phyloP scores from a whole-genome alignment of 495 filamentous ascomycete genomes.

The Filosporella fistucella region DNA sequence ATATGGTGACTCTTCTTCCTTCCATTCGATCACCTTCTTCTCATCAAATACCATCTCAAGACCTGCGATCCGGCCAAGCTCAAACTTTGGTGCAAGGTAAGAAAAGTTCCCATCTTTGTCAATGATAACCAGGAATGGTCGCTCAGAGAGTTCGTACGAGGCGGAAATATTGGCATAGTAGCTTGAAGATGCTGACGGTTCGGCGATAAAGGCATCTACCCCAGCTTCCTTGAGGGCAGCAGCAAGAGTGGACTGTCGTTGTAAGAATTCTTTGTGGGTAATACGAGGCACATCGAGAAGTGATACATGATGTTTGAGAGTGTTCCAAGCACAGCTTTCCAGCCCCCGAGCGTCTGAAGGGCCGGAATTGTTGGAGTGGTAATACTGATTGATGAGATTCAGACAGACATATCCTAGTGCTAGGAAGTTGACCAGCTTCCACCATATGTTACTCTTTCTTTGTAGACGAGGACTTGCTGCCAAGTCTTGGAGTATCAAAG shows the following conservation, averaged over 20 bases:
- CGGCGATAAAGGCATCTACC: conserved; percentile 26
- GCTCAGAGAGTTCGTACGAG: conserved; percentile 23
- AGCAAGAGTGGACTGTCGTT: conserved; percentile 21
- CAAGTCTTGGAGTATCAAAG: too few species aligned
- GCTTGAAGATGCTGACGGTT: conserved; percentile 23
- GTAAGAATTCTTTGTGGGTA: conserved; percentile 19
- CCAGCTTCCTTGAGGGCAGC: conserved; percentile 12
- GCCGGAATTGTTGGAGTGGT: too few species aligned
- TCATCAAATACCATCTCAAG: conserved; percentile 24
- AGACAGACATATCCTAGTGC: too few species aligned
- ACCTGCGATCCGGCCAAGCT: conserved; percentile 21
- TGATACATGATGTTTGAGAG: conserved; percentile 7
- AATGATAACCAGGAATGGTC: conserved; percentile 24
- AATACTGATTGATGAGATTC: too few species aligned
- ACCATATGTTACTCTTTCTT: too few species aligned
- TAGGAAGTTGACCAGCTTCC: too few species aligned
- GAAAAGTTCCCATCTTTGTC: conserved; percentile 18
- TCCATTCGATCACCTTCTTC: conserved; percentile 20
- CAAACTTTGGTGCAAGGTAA: conserved; percentile 26
- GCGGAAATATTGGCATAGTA: conserved; percentile 29
- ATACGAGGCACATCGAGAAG: conserved; percentile 24
- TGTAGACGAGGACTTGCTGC: too few species aligned
- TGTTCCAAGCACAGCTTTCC: conserved; percentile 19
- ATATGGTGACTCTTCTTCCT: conserved; percentile 23
- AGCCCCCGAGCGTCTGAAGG: conserved; percentile 3